Base-by-base conservation (phyloP, 2,329 filamentous ascomycete genomes). In the Clonostachys rosea region DNA sequence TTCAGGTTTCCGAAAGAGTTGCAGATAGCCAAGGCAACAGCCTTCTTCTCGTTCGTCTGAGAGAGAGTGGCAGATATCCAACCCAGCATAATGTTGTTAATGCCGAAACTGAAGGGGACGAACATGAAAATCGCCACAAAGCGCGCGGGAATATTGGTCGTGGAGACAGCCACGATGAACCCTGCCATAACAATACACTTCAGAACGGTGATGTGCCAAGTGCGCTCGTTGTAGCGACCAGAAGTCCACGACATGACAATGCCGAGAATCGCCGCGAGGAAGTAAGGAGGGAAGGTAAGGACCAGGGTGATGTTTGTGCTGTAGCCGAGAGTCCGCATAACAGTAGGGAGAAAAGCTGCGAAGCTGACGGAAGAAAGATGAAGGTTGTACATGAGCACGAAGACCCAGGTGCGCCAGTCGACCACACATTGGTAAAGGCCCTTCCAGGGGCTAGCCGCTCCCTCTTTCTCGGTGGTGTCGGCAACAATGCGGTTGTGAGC, bases 241-340 rank as follows among this genome's bases (percentile, higher is more conserved):
- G 74, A 77, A 45, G 65, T 75, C 68, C 71, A 76, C 1, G 71
- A 73, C 9, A 71, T 69, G 8, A 67, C 51, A 36, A 78, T 70
- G 11, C 71, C 72, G 3, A 67, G 66, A 0, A 63, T 66, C 11
- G 72, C 74, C 2, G 75, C 75, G 34, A 75, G 60, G 37, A 76
- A 62, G 55, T 75, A 79, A 0, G 76, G 76, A 0, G 76, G 76
- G 48, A 70, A 74, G 6, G 74, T 78, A 48, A 80, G 67, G 12
- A 75, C 64, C 0, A 79, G 65, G 1, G 76, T 78, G 42, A 76
- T 65, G 2, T 71, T 78, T 0, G 61, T 69, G 48, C 61, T 66
- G 59, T 76, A 78, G 0, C 71, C 71, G 1, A 79, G 66, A 1
- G 72, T 74, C 48, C 70, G 63, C 48, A 78, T 70, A 11, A 77